A percentile compares a stretch with the other conserved stretches of the same genome.
These are phyloP conservation scores for Porcisia hertigi DNA, from an alignment of 208 protist species.

Conservation along the genomic window DNA sequence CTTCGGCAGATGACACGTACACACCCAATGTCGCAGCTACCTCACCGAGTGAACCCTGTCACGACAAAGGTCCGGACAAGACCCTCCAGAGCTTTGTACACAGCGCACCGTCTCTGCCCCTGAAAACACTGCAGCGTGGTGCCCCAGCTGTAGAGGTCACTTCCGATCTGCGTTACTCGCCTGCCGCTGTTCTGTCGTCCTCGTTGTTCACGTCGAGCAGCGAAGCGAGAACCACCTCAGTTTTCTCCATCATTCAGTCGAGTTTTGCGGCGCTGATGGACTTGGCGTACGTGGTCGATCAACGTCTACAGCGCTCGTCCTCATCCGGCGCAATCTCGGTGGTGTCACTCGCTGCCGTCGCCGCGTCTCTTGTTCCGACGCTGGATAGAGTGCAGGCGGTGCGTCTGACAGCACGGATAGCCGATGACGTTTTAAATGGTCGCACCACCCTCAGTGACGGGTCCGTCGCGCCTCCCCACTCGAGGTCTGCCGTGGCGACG, in stretches of 20 bases:
- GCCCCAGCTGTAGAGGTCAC: neutral
- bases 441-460: neutral
- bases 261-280: constrained; percentile 51
- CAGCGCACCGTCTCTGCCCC: constrained; percentile 18
- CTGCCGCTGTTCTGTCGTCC: neutral
- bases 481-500: neutral
- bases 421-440: constrained; percentile 5
- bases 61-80: neutral
- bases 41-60: neutral
- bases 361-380: constrained; percentile 41
- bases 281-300: constrained; percentile 49
- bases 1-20: neutral
- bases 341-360: constrained; percentile 42
- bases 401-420: constrained; percentile 20
- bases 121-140: constrained; percentile 27
- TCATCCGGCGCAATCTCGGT: constrained; percentile 38
- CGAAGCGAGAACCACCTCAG: neutral
- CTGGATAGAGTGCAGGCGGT: constrained; percentile 37
- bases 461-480: neutral
- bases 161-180: neutral
- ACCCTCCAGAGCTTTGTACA: constrained; percentile 18
- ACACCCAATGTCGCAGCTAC: neutral
- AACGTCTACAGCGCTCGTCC: constrained; percentile 31
- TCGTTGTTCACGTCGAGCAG: neutral
- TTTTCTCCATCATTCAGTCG: constrained; percentile 29